These are phyloP conservation scores for Poteriospumella lacustris DNA, from an alignment of 108 stramenopile species.

Conservation along the genomic window DNA sequence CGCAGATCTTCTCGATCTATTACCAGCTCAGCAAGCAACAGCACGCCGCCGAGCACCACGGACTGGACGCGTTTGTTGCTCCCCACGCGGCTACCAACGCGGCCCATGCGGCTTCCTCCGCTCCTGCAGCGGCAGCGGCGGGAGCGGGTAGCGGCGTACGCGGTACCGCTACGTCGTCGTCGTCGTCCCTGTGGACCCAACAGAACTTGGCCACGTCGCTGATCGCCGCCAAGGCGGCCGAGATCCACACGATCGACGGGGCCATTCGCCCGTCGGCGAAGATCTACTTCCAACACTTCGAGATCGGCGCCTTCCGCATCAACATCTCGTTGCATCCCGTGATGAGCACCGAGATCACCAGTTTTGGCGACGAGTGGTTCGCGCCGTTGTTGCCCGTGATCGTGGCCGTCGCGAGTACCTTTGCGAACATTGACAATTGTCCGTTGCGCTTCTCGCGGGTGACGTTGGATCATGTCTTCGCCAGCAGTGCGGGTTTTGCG, in stretches of 20 bases:
- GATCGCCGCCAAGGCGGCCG: too few relatives aligned
- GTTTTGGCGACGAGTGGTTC: not conserved
- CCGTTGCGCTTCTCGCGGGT: not conserved
- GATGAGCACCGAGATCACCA: not conserved
- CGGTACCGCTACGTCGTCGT: too few relatives aligned
- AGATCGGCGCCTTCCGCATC: not conserved
- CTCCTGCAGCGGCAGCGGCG: too few relatives aligned
- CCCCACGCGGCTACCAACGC: too few relatives aligned
- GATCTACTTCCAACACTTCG: slow-evolving; percentile 1
- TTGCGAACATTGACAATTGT: slow-evolving; percentile 10
- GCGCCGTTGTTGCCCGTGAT: not conserved
- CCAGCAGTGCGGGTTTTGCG: not conserved
- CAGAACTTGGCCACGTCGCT: too few relatives aligned
- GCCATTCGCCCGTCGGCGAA: too few relatives aligned
- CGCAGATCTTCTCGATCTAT: not conserved
- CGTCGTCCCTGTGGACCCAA: too few relatives aligned
- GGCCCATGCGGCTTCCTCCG: too few relatives aligned
- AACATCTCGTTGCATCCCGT: not conserved
- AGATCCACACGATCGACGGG: too few relatives aligned
- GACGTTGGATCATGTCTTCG: not conserved
- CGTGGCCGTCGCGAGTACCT: not conserved
- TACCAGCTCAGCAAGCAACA: not conserved
- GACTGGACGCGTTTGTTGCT: too few relatives aligned
- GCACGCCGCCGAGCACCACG: not conserved
- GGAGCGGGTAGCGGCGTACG: too few relatives aligned